Percentiles rank a stretch among this genome's conserved stretches.
Evolutionary conservation across 1,284 basidiomycete species (phyloP).

Genomic region (Ceratorhiza oryzae-sativae): DNA sequence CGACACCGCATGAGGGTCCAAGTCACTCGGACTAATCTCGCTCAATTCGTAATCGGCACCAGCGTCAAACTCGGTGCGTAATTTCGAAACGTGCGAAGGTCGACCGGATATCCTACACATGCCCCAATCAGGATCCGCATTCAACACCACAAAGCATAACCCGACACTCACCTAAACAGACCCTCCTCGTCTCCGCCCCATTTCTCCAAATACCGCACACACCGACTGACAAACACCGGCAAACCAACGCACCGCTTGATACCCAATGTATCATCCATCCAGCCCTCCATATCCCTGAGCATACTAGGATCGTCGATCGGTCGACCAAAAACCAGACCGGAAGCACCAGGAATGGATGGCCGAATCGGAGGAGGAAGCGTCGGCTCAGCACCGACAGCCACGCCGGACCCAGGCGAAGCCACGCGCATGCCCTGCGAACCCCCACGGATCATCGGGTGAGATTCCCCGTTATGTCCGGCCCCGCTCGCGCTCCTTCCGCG

Average conservation of each 20-base stretch:
- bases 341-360: constrained; percentile 19
- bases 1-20: constrained; percentile 92
- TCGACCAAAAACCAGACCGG: constrained; percentile 38
- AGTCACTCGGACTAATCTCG: constrained; percentile 75
- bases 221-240: constrained; percentile 77
- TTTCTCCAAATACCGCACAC: constrained; percentile 76
- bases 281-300: constrained; percentile 57
- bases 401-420: background rate
- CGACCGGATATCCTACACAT: constrained; percentile 71
- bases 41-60: constrained; percentile 85
- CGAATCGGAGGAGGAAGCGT: constrained; percentile 2
- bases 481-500: constrained; percentile 28
- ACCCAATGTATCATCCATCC: constrained; percentile 49
- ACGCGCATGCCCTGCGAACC: constrained; percentile 1
- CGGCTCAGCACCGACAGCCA: constrained; percentile 37
- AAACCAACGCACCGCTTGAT: constrained; percentile 49
- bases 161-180: constrained; percentile 68
- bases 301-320: constrained; percentile 43
- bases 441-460: constrained; percentile 12
- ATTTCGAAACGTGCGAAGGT: constrained; percentile 72
- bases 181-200: constrained; percentile 88
- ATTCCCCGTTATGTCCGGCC: constrained; percentile 10
- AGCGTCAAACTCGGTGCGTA: constrained; percentile 83
- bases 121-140: constrained; percentile 27
- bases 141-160: background rate